These are phyloP conservation scores for Paecilomyces sp. DNA, from an alignment of 2,329 filamentous ascomycete genomes.

Conservation along the genomic window DNA sequence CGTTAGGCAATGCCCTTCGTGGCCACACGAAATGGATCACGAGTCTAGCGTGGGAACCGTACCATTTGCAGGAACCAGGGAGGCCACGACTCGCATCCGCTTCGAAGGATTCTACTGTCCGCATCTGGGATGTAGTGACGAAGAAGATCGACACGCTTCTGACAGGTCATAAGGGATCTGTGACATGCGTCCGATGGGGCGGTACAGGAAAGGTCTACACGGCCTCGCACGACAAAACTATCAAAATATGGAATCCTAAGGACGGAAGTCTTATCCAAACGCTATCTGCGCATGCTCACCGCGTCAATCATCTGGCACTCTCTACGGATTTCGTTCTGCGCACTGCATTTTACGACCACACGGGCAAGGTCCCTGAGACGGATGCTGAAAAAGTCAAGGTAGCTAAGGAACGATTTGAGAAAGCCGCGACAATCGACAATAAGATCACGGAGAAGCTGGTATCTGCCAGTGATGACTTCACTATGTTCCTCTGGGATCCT, in stretches of 20 bases:
- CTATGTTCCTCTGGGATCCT: slow-evolving; percentile 93
- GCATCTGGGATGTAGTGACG: slow-evolving; percentile 77
- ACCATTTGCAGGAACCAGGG: slow-evolving; percentile 69
- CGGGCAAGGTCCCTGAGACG: slow-evolving; percentile 59
- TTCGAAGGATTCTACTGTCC: slow-evolving; percentile 81
- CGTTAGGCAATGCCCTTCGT: slow-evolving; percentile 64
- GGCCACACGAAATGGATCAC: slow-evolving; percentile 89
- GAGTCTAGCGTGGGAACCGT: slow-evolving; percentile 86
- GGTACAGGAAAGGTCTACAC: slow-evolving; percentile 81
- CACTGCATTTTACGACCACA: slow-evolving; percentile 82
- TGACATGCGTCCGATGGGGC: slow-evolving; percentile 91
- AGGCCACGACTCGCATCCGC: slow-evolving; percentile 75
- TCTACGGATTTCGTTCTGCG: slow-evolving; percentile 87
- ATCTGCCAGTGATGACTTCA: slow-evolving; percentile 90
- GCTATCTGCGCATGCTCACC: slow-evolving; percentile 77
- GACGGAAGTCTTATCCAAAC: slow-evolving; percentile 76
- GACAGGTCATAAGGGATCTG: slow-evolving; percentile 79
- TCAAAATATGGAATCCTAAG: slow-evolving; percentile 80
- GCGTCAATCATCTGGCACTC: slow-evolving; percentile 90
- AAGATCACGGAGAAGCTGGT: slow-evolving; percentile 76
- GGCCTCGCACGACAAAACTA: slow-evolving; percentile 81
- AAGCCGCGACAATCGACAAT: slow-evolving; percentile 69
- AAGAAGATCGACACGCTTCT: slow-evolving; percentile 74
- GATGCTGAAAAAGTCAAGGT: slow-evolving; percentile 65
- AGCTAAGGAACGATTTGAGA: slow-evolving; percentile 76